Conservation (phyloP, 2,329 filamentous ascomycete genomes). For the Aspergillus sp. region DNA sequence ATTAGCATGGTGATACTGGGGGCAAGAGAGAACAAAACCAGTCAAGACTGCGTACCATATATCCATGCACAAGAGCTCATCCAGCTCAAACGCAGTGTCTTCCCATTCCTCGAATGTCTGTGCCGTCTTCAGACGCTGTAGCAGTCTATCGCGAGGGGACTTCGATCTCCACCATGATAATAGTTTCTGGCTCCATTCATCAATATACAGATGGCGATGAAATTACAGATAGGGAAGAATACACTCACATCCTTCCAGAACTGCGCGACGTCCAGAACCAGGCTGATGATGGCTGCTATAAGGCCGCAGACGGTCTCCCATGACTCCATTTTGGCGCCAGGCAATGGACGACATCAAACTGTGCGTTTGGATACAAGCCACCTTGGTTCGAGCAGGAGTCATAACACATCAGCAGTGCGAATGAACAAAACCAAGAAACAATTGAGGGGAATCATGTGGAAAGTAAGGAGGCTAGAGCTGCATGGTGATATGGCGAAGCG, state of each 20-base stretch:
- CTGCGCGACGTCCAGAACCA: conserved; percentile 53
- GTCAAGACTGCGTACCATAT: conserved; percentile 50
- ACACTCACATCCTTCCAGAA: conserved; percentile 55
- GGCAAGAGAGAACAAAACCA: not conserved
- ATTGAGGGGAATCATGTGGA: no score
- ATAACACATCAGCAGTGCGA: no score
- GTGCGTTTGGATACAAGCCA: conserved; percentile 15
- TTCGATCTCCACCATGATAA: conserved; percentile 59
- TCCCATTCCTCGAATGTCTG: conserved; percentile 78
- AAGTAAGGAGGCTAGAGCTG: no score
- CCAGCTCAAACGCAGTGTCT: conserved; percentile 71
- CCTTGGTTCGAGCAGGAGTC: not conserved
- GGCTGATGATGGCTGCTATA: conserved; percentile 41
- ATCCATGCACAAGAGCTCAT: conserved; percentile 71
- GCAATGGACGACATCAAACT: not conserved
- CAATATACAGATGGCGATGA: not conserved
- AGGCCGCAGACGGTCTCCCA: conserved; percentile 20
- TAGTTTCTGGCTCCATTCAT: conserved; percentile 49
- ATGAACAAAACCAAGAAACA: no score
- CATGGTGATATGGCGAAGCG: no score
- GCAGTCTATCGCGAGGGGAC: conserved; percentile 57
- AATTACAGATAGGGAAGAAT: not conserved
- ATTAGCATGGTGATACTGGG: not conserved
- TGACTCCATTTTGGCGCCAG: conserved; percentile 12
- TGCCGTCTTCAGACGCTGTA: conserved; percentile 57